Base-by-base conservation (phyloP, 805 yeast species). In the Jamesozyma lodderae region DNA sequence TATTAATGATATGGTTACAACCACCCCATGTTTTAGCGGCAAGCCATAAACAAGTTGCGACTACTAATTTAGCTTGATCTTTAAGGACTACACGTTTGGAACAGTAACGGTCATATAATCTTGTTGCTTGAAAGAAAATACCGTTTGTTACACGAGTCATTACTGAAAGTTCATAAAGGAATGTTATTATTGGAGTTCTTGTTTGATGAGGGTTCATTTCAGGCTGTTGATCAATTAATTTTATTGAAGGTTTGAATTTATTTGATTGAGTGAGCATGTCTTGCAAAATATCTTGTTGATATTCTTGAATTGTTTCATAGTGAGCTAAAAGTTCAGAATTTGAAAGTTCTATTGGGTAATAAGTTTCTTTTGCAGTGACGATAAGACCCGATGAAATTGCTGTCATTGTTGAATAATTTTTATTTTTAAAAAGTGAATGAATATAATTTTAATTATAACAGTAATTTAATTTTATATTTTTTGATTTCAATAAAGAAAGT, bases 41-140 rank as follows among this genome's bases (percentile, higher is more conserved):
- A 23, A 90, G 72, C 96, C 97, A 90, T 25, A 90, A 65, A 43
- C 95, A 85, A 4, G 95, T 85, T 43, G 94, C 82, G 23, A 94
- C 86, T 9, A 90, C 90, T 38, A 90, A 69, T 60, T 88, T 96
- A 44, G 85, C 79, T 62, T 88, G 97, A 41, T 83, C 88, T 47
- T 79, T 75, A 45, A 82, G 71, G 1, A 88, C 92, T 6, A 87
- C 77, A 49, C 97, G 70, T 51, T 79, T 81, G 37, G 95, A 81
- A 57, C 95, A 83, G 64, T 90, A 90, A 44, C 96, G 74, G 59
- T 90, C 98, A 44, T 90, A 82, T 37, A 88, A 69, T 49, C 80
- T 78, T 28, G 80, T 76, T 0, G 81, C 77, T 55, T 77, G 67
- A 75, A 76, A 65, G 67, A 77, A 67, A 53, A 84, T 68, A 67